Evolutionary conservation across 1,139 yeast species (phyloP), one percentile per base, ranked within the genome.

Genomic region (Hyphopichia pseudoburtonii): DNA sequence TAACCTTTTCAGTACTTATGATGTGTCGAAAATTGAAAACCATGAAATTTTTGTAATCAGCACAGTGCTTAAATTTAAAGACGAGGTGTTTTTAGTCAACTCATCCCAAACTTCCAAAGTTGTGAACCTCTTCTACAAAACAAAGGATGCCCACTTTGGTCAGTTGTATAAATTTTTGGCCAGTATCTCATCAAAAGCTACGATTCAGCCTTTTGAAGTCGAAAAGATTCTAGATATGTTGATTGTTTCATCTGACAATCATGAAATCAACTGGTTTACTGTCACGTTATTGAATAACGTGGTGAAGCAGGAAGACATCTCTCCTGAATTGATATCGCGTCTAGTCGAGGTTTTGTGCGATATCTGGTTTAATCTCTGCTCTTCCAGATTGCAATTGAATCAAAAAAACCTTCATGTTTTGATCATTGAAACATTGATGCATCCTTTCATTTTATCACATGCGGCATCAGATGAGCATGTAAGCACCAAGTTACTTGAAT

Each of bases 391-490:
- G 31, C 76, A 82, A 32, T 66, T 87, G 37, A 76, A 76, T 38
- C 94, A 87, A 47, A 75, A 80, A 39, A 70, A 69, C 9, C 64
- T 87, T 28, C 96, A 88, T 45, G 52, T 76, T 14, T 43, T 55
- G 0, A 65, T 84, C 23, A 79, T 88, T 19, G 63, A 71, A 12
- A 51, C 78, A 0, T 39, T 82, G 3, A 70, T 53, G 23, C 50
- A 55, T 30, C 46, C 54, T 7, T 36, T 35, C 11, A 37, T 66
- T n/a, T 38, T 66, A 33, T 36, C 33, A 14, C 33, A 40, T 4
- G 49, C 65, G 0, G 34, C 40, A 2, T 51, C 60, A 6, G 54
- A 64, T 36, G 54, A 51, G 0, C 41, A 39, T 0, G 32, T 67
- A 2, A 54, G 60, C 1, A 46, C 43, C 3, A 42, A 54, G 0